Conservation (phyloP, 495 filamentous ascomycete genomes). For the Amniculicola lignicola region DNA sequence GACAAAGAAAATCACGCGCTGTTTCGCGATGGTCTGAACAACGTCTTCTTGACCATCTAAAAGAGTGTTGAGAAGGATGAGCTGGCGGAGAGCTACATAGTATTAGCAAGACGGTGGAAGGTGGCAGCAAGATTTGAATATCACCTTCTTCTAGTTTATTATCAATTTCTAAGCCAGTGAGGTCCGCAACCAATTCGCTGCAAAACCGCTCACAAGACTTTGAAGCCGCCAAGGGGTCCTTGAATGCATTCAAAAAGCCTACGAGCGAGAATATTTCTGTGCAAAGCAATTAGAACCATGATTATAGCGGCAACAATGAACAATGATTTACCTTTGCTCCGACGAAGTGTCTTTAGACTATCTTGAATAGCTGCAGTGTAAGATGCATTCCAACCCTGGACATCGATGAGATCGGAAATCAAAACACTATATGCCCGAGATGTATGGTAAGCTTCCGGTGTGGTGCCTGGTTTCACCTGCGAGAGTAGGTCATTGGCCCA, state of each 20-base stretch:
- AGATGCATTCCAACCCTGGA: slow-evolving; percentile 23
- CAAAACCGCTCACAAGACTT: slow-evolving; percentile 46
- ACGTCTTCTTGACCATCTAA: slow-evolving; percentile 52
- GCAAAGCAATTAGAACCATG: not conserved
- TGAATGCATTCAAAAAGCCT: slow-evolving; percentile 55
- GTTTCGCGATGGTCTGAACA: slow-evolving; percentile 62
- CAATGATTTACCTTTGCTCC: slow-evolving; percentile 11
- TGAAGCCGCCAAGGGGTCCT: slow-evolving; percentile 44
- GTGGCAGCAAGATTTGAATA: slow-evolving; percentile 10
- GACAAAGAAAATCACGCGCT: slow-evolving; percentile 76
- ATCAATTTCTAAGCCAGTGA: slow-evolving; percentile 52
- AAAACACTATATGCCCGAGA: slow-evolving; percentile 35
- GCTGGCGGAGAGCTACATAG: slow-evolving; percentile 48
- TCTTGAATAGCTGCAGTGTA: slow-evolving; percentile 14
- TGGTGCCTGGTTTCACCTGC: slow-evolving; percentile 12
- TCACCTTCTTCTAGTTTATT: slow-evolving; percentile 40
- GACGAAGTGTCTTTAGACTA: slow-evolving; percentile 16
- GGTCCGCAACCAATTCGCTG: slow-evolving; percentile 59
- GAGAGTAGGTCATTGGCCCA: slow-evolving; percentile 29
- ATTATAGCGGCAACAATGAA: slow-evolving; percentile 6
- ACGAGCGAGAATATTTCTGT: slow-evolving; percentile 48
- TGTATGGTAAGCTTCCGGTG: slow-evolving; percentile 36
- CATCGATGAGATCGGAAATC: slow-evolving; percentile 33
- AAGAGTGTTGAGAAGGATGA: slow-evolving; percentile 59
- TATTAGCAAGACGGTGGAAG: not conserved